A percentile compares a stretch with the other conserved stretches of the same genome.
These are phyloP conservation scores for Cynara cardunculus DNA, from an alignment of 129 eudicot genomes.

Conservation along the genomic window DNA sequence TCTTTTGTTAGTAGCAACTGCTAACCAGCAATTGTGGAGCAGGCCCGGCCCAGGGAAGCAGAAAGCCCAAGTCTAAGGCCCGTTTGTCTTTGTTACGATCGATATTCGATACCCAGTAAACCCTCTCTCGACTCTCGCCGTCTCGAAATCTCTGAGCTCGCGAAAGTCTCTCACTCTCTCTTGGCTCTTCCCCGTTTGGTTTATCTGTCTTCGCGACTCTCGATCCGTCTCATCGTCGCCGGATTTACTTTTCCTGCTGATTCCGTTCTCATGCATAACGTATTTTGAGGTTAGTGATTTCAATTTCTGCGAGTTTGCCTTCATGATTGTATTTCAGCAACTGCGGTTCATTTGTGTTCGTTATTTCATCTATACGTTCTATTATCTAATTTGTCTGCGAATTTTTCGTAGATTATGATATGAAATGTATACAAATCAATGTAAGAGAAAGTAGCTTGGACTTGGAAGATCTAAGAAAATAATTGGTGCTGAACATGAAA, in stretches of 20 bases:
- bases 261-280: not conserved
- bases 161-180: too few species aligned
- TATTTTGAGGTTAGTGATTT: not conserved
- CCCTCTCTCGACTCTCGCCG: too few species aligned
- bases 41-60: too few species aligned
- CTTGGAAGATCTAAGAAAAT: not conserved
- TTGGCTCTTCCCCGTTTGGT: conserved; percentile 14
- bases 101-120: too few species aligned
- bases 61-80: too few species aligned
- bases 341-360: not conserved
- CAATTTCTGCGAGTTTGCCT: not conserved
- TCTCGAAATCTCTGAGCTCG: too few species aligned
- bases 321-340: not conserved
- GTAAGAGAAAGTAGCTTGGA: not conserved
- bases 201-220: not conserved
- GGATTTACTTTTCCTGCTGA: not conserved
- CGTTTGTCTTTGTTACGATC: too few species aligned
- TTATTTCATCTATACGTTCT: not conserved
- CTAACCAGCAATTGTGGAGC: too few species aligned
- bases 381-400: not conserved
- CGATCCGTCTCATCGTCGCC: conserved; percentile 25
- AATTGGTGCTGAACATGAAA: not conserved
- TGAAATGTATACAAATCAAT: not conserved
- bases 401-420: not conserved
- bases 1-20: too few species aligned